Evolutionary conservation across 116 monocot genomes (phyloP).

Genomic region (Posidonia oceanica): DNA sequence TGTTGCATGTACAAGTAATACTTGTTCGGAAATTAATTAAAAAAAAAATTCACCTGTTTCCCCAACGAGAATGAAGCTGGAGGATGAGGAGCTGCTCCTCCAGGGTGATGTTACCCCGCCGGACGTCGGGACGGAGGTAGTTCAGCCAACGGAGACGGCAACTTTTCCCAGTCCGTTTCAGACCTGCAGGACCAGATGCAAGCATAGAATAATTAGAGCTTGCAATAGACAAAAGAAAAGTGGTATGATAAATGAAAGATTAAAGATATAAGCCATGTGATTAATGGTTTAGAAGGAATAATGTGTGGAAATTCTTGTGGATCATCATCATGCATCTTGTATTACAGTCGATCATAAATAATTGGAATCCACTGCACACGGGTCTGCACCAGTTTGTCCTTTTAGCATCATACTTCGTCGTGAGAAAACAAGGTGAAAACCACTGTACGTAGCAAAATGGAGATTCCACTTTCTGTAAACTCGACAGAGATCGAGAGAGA

Average conservation of each 20-base stretch:
- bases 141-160: constrained; percentile 86
- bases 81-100: constrained; percentile 86
- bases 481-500: not conserved
- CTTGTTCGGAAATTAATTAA: too few species aligned
- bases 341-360: too few species aligned
- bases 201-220: not conserved
- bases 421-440: not conserved
- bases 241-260: too few species aligned
- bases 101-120: constrained; percentile 60
- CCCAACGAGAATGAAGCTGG: constrained; percentile 66
- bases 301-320: too few species aligned
- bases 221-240: too few species aligned
- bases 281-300: too few species aligned
- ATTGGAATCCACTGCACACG: too few species aligned
- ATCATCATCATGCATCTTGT: too few species aligned
- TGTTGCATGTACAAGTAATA: too few species aligned
- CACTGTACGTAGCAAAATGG: not conserved
- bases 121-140: constrained; percentile 72
- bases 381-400: too few species aligned
- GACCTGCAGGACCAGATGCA: not conserved
- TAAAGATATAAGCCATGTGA: too few species aligned
- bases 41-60: constrained; percentile 20
- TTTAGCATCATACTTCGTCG: not conserved
- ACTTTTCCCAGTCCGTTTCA: constrained; percentile 46
- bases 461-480: not conserved